Evolutionary conservation across 2,329 filamentous ascomycete species (phyloP).

Genomic region (Penicillium digitatum): DNA sequence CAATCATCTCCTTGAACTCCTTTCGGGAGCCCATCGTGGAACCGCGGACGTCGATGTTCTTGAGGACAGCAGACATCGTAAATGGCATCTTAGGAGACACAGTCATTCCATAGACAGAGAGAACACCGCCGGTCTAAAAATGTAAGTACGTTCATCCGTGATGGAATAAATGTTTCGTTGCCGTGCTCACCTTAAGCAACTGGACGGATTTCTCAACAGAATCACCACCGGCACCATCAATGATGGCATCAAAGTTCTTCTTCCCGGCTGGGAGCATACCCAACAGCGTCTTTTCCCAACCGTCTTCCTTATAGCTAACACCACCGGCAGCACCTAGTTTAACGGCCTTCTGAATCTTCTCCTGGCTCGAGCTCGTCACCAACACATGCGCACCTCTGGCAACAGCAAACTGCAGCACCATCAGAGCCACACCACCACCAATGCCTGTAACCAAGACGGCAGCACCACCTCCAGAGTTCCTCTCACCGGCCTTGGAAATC

Average conservation of each 20-base stretch:
- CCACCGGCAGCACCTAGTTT: slow-evolving; percentile 73
- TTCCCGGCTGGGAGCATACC: slow-evolving; percentile 58
- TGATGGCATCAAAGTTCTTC: slow-evolving; percentile 71
- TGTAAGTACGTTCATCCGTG: slow-evolving; percentile 11
- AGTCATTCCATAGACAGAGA: slow-evolving; percentile 90
- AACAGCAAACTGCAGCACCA: slow-evolving; percentile 73
- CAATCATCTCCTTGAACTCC: slow-evolving; percentile 88
- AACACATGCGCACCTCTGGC: slow-evolving; percentile 72
- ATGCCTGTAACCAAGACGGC: slow-evolving; percentile 88
- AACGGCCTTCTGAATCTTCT: slow-evolving; percentile 69
- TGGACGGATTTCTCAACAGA: slow-evolving; percentile 65
- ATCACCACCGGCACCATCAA: slow-evolving; percentile 88
- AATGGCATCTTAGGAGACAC: slow-evolving; percentile 79
- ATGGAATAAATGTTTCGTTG: not conserved
- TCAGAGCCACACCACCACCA: slow-evolving; percentile 84
- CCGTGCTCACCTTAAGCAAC: slow-evolving; percentile 60
- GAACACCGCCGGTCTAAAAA: slow-evolving; percentile 66
- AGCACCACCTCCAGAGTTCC: slow-evolving; percentile 51
- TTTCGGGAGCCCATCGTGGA: slow-evolving; percentile 86
- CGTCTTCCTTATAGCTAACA: slow-evolving; percentile 72
- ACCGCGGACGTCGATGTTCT: slow-evolving; percentile 81
- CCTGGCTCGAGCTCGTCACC: slow-evolving; percentile 70
- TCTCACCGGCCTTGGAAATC: slow-evolving; percentile 68
- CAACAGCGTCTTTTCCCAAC: slow-evolving; percentile 75
- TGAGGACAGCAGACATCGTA: slow-evolving; percentile 75